Evolutionary conservation across 169 alveolate genomes (phyloP), one percentile per base, ranked within the genome.

Genomic region (Plasmodium yoelii): DNA sequence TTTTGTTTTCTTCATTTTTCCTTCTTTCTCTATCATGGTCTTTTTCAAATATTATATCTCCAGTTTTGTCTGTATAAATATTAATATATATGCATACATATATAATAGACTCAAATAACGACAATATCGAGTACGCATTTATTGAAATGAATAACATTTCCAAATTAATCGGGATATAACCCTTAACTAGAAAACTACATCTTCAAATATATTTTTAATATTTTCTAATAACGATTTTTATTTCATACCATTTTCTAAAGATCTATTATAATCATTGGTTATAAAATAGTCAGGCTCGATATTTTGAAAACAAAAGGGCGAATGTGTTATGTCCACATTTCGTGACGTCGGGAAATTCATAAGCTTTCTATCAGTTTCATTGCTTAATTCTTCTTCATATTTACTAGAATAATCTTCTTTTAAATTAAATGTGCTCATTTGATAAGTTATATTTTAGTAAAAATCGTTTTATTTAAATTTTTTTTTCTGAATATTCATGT

Each of bases 41-140:
- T 56, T 63, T 60, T 24, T 75, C 67, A 53, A 75, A 75, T 12
- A 34, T 19, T 46, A 75, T 75, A 7, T 75, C 88, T 19, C 71
- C 44, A 5, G 15, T 51, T 3, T 34, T 34, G 42, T 34, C 42
- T 34, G 42, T 5, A 34, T 34, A 34, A 7, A 34, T 34, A 34
- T 4, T 34, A 34, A 34, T 34, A 5, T 34, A 34, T 34, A 34
- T 3, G 7, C 42, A 34, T 34, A 34, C 42, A 34, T 34, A 34
- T 34, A 34, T 34, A 34, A 34, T 34, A 34, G 42, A 34, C 42
- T 0, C 0, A 3, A 4, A 34, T 34, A 4, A 1, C 4, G 42
- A 0, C 42, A 34, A 34, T 34, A 34, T 34, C 42, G 5, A 34
- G 42, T 34, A 34, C 42, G 5, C 42, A 34, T 0, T 34, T 34